Conservation (phyloP, 2,329 filamentous ascomycete species). For the Zymoseptoria ardabiliae region DNA sequence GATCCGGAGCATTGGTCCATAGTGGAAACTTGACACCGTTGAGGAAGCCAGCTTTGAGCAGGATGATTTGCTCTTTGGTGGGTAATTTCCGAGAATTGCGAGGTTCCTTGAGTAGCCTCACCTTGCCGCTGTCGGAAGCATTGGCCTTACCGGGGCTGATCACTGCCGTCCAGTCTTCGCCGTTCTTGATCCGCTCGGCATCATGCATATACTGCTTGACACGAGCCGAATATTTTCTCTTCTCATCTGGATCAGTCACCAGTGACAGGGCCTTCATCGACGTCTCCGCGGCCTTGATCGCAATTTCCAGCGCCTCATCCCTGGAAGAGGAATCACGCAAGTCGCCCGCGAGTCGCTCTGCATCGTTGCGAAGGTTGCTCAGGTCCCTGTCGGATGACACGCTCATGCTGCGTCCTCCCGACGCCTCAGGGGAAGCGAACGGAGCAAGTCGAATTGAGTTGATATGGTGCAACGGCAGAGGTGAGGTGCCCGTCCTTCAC, state of each 20-base stretch:
- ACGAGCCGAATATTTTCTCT: conserved; percentile 59
- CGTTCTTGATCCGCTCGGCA: conserved; percentile 67
- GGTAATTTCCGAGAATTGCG: conserved; percentile 57
- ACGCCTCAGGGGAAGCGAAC: not conserved
- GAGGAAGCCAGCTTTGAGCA: conserved; percentile 69
- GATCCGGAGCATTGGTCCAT: conserved; percentile 61
- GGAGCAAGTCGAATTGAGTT: not conserved
- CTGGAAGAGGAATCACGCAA: conserved; percentile 18
- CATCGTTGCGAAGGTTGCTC: conserved; percentile 17
- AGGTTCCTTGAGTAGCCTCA: conserved; percentile 39
- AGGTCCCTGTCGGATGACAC: conserved; percentile 10
- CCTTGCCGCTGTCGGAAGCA: conserved; percentile 11
- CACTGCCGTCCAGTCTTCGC: conserved; percentile 22
- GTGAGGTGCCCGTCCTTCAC: not conserved
- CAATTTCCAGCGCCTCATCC: conserved; percentile 61
- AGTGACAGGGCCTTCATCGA: conserved; percentile 70
- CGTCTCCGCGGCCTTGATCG: conserved; percentile 69
- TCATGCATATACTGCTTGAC: conserved; percentile 58
- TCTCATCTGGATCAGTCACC: conserved; percentile 55
- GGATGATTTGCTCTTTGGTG: conserved; percentile 65
- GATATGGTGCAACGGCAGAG: not conserved
- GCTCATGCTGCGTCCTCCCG: conserved; percentile 8
- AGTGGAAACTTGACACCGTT: conserved; percentile 79
- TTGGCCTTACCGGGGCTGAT: conserved; percentile 1
- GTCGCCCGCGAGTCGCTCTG: conserved; percentile 14